Evolutionary conservation across 805 yeast species (phyloP).

Genomic region (Teunomyces panamensis): DNA sequence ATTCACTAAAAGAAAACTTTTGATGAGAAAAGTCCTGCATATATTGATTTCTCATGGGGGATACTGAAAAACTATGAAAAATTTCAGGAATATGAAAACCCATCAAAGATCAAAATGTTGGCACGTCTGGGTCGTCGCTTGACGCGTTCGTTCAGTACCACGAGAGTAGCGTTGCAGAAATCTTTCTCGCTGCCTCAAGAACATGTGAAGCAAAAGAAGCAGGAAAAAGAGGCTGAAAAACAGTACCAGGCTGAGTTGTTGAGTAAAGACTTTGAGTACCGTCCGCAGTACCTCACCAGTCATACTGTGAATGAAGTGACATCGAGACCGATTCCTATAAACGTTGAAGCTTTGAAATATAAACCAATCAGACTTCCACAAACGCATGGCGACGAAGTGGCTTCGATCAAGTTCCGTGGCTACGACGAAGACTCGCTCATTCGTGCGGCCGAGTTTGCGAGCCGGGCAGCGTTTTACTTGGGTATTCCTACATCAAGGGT

Average conservation of each 20-base stretch:
- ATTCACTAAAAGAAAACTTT: too few relatives aligned
- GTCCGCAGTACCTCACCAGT: constrained; percentile 28
- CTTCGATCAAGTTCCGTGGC: constrained; percentile 72
- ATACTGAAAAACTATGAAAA: neutral
- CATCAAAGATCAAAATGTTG: neutral
- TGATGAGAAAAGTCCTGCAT: neutral
- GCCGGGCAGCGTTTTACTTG: constrained; percentile 85
- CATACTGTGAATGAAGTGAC: constrained; percentile 18
- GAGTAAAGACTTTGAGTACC: constrained; percentile 23
- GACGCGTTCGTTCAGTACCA: neutral
- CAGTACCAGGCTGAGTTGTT: constrained; percentile 27
- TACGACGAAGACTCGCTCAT: constrained; percentile 69
- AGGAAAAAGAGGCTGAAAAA: constrained; percentile 23
- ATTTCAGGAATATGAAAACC: neutral
- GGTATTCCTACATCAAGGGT: constrained; percentile 85
- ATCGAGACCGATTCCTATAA: constrained; percentile 72
- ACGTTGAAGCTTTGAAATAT: constrained; percentile 75
- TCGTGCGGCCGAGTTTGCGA: constrained; percentile 78
- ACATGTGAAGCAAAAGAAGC: constrained; percentile 24
- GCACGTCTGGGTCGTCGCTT: constrained; percentile 1
- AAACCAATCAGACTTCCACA: constrained; percentile 71
- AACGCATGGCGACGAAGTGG: constrained; percentile 72
- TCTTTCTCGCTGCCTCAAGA: constrained; percentile 30
- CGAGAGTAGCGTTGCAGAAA: neutral
- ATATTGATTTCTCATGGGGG: neutral